Conservation (phyloP, 2,329 filamentous ascomycete genomes). For the Elsinoe australis region DNA sequence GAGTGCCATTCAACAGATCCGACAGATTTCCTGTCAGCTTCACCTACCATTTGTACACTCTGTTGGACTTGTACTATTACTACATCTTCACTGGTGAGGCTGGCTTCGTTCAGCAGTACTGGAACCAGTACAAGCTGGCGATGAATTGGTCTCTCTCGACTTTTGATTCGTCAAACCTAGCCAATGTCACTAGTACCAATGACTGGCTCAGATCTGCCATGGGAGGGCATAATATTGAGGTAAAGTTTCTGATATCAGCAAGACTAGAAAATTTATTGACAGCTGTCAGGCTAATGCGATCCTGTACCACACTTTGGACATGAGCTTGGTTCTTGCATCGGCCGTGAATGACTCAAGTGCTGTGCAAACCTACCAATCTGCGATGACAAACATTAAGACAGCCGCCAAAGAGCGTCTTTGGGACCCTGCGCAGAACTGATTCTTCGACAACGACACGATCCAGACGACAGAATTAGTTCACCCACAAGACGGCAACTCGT, state of each 20-base stretch:
- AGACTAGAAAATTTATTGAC: neutral
- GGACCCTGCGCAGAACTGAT: constrained; percentile 27
- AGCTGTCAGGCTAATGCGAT: constrained; percentile 40
- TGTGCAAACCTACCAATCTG: constrained; percentile 36
- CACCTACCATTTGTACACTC: constrained; percentile 50
- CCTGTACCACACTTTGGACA: constrained; percentile 45
- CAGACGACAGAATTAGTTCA: constrained; percentile 22
- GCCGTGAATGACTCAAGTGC: constrained; percentile 39
- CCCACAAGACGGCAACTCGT: constrained; percentile 50
- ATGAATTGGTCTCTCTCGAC: constrained; percentile 37
- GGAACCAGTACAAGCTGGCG: constrained; percentile 38
- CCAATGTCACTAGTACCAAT: constrained; percentile 39
- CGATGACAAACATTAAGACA: constrained; percentile 36
- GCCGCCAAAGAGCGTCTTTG: constrained; percentile 33
- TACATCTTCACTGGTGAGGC: constrained; percentile 35
- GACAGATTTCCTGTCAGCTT: constrained; percentile 30
- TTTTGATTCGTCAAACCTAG: constrained; percentile 38
- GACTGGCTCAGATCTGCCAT: constrained; percentile 46
- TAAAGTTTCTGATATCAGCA: neutral
- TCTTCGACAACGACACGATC: constrained; percentile 35
- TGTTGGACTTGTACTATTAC: constrained; percentile 41
- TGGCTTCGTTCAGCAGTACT: constrained; percentile 35
- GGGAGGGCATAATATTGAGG: constrained; percentile 42
- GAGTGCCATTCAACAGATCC: constrained; percentile 24
- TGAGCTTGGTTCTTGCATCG: constrained; percentile 42